Conservation (phyloP, 1,139 yeast genomes). For the Lodderomyces jiufengensis region DNA sequence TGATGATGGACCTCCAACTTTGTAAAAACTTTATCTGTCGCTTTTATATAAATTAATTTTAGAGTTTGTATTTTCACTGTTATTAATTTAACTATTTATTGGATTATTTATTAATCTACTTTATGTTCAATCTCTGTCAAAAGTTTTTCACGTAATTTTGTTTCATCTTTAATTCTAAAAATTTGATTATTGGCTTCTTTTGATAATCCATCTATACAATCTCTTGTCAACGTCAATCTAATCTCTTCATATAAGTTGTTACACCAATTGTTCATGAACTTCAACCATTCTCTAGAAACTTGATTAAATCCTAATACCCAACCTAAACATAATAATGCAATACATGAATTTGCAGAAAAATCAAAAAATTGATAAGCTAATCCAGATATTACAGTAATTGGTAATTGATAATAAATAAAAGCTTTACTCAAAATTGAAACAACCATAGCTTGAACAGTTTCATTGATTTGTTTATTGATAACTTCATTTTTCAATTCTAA, state of each 20-base stretch:
- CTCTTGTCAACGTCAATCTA: conserved; percentile 32
- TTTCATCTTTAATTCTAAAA: conserved; percentile 19
- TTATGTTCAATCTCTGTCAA: conserved; percentile 12
- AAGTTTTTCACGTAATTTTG: conserved; percentile 19
- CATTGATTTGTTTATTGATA: conserved; percentile 24
- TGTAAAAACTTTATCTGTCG: conserved; percentile 15
- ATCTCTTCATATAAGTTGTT: conserved; percentile 31
- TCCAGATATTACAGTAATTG: conserved; percentile 31
- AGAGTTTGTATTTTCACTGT: too few species aligned
- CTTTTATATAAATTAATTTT: conserved; percentile 9
- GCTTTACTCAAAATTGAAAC: conserved; percentile 28
- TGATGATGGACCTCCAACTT: conserved; percentile 31
- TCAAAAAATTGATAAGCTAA: conserved; percentile 35
- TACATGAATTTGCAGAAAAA: conserved; percentile 29
- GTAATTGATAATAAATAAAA: conserved; percentile 38
- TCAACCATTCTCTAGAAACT: conserved; percentile 39
- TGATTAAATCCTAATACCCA: conserved; percentile 44
- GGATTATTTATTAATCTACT: neutral
- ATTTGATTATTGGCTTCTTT: conserved; percentile 29
- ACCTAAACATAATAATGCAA: conserved; percentile 38
- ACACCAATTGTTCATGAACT: conserved; percentile 29
- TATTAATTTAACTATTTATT: conserved; percentile 11
- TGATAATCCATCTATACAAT: conserved; percentile 39
- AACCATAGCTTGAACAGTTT: conserved; percentile 41
- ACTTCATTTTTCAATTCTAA: conserved; percentile 27